Evolutionary conservation across 2,329 filamentous ascomycete genomes (phyloP).

Genomic region (Phoma sp.): DNA sequence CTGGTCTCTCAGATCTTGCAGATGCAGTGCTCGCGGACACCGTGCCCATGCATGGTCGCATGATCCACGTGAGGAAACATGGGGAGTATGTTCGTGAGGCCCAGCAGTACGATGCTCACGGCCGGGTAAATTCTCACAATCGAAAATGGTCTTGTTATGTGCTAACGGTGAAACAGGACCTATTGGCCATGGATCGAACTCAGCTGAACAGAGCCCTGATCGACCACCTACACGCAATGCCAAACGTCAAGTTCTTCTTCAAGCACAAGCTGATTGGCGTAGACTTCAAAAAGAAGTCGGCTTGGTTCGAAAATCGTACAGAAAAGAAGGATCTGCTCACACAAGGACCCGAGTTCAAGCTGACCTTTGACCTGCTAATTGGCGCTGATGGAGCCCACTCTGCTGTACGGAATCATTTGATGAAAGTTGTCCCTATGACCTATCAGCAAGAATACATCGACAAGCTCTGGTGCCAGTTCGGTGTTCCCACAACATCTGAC

Average conservation of each 20-base stretch:
- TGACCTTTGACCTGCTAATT: slow-evolving; percentile 90
- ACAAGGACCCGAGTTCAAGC: slow-evolving; percentile 69
- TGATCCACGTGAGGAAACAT: slow-evolving; percentile 81
- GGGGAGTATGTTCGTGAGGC: slow-evolving; percentile 75
- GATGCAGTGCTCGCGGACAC: slow-evolving; percentile 76
- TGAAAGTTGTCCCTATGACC: slow-evolving; percentile 91
- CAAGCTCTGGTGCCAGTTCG: slow-evolving; percentile 96
- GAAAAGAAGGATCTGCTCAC: slow-evolving; percentile 29
- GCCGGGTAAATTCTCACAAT: slow-evolving; percentile 66
- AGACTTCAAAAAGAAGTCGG: slow-evolving; percentile 77
- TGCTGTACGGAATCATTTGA: slow-evolving; percentile 86
- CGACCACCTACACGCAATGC: slow-evolving; percentile 79
- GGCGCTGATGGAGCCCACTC: slow-evolving; percentile 96
- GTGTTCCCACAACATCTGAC: slow-evolving; percentile 64
- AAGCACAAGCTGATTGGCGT: slow-evolving; percentile 91
- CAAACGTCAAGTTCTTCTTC: slow-evolving; percentile 92
- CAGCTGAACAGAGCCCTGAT: slow-evolving; percentile 83
- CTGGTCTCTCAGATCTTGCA: slow-evolving; percentile 70
- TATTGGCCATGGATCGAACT: slow-evolving; percentile 84
- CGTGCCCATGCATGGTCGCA: slow-evolving; percentile 92
- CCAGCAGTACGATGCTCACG: slow-evolving; percentile 91
- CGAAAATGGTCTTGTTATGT: background rate
- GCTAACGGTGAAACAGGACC: slow-evolving; percentile 62
- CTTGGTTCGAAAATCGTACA: slow-evolving; percentile 77
- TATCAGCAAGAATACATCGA: slow-evolving; percentile 96